Base-by-base conservation (phyloP, 768 basidiomycete genomes). In the Phylloporus rhodoxanthus region DNA sequence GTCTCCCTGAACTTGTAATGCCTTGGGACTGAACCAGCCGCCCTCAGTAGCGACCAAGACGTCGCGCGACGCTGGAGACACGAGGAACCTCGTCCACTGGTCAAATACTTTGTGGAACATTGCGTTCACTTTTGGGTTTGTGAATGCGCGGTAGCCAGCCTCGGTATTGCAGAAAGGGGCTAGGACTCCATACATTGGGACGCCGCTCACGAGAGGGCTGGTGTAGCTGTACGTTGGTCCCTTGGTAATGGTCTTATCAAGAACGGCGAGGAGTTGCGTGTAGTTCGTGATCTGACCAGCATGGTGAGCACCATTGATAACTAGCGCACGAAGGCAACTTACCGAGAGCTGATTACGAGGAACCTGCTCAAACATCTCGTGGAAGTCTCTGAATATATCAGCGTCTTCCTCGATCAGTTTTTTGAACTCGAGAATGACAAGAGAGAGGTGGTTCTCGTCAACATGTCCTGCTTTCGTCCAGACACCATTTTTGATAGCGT, bases 11-110 rank as follows among this genome's bases (percentile, higher is more conserved):
- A 30, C 51, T 13, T 42, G n/a, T 10, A 63, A 21, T 0, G 72
- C 78, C 2, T 59, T 48, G 1, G 56, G 51, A 7, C 72, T 67
- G 54, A 84, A 75, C 81, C 81, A 84, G 0, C 77, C 76, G n/a
- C 66, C 61, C 1, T 64, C 55, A 15, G 57, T 59, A 7, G 54
- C 41, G 48, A 55, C 67, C 43, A 84, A 68, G 17, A 77, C 77
- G 14, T 61, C 43, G 37, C 67, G 58, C 0, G 80, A 82, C 4
- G 60, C 69, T 3, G 68, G 61, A 2, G 75, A 73, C 7, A 58
- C 57, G 41, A 84, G 75, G 67, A 67, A 81, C 9, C 47, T 54
- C 9, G 68, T 66, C 79, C 81, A 84, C 20, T 65, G 67, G 39
- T 75, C 64, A 52, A 83, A 71, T 45, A 82, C 60, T 32, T 70